phyloP scores from a whole-genome alignment of 768 basidiomycete genomes.

The Mycena belliarum region DNA sequence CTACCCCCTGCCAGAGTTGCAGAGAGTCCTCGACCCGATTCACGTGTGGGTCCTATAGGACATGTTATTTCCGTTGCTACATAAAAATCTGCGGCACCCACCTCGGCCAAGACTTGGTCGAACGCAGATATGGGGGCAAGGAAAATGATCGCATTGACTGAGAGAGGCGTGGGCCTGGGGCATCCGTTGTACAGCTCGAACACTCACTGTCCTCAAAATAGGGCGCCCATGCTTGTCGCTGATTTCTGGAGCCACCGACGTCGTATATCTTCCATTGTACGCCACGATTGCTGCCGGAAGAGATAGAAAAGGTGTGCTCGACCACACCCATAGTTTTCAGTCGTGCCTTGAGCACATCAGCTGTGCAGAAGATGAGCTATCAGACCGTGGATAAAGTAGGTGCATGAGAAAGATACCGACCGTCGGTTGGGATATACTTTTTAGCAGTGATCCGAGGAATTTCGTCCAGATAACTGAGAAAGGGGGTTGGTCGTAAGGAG shows the following conservation, averaged over 20 bases:
- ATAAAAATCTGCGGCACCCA: slow-evolving; percentile 30
- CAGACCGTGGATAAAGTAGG: slow-evolving; percentile 21
- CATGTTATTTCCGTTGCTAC: background rate
- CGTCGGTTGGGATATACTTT: slow-evolving; percentile 79
- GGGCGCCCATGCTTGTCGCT: slow-evolving; percentile 85
- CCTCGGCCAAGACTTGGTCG: slow-evolving; percentile 81
- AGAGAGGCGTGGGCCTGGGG: background rate
- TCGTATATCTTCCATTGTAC: slow-evolving; percentile 84
- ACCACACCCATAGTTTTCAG: slow-evolving; percentile 82
- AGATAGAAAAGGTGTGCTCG: slow-evolving; percentile 75
- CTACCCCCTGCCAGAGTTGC: slow-evolving; percentile 69
- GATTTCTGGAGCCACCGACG: slow-evolving; percentile 79
- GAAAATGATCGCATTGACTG: slow-evolving; percentile 88
- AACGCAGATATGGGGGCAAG: slow-evolving; percentile 87
- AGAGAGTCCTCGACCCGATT: slow-evolving; percentile 84
- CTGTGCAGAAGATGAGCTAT: slow-evolving; percentile 35
- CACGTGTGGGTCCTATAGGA: slow-evolving; percentile 64
- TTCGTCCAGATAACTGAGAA: slow-evolving; percentile 73
- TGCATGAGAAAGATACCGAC: slow-evolving; percentile 38
- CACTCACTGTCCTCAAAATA: slow-evolving; percentile 82
- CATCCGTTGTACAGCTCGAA: slow-evolving; percentile 2
- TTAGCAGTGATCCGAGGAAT: slow-evolving; percentile 78
- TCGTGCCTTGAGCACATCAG: slow-evolving; percentile 78
- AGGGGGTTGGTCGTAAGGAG: slow-evolving; percentile 14
- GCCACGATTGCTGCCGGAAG: slow-evolving; percentile 53